These are phyloP conservation scores for Brassica hybrid DNA, from an alignment of 441 rosid species.

Conservation along the genomic window DNA sequence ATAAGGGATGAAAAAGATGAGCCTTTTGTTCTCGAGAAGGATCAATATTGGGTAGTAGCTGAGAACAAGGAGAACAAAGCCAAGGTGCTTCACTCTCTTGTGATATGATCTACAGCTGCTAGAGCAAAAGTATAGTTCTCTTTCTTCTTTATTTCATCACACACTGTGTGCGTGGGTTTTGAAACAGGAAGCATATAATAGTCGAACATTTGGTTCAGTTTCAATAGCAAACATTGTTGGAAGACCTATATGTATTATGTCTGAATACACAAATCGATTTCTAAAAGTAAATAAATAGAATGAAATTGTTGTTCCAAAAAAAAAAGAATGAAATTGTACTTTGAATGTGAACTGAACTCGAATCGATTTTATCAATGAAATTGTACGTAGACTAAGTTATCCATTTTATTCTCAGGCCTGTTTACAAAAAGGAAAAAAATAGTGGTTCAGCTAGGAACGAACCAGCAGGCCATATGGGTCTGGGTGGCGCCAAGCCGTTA, in stretches of 20 bases:
- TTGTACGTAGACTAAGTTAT: too few relatives aligned
- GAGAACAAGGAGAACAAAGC: conserved; percentile 77
- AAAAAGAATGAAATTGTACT: too few relatives aligned
- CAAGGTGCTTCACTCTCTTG: conserved; percentile 57
- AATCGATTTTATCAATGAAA: too few relatives aligned
- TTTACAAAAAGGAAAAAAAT: background rate
- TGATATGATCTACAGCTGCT: background rate
- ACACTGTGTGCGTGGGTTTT: background rate
- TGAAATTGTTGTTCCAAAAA: too few relatives aligned
- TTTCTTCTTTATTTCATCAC: background rate
- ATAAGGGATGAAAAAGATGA: conserved; percentile 67
- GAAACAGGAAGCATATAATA: conserved; percentile 73
- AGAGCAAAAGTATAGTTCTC: background rate
- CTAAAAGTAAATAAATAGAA: too few relatives aligned
- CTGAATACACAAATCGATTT: conserved; percentile 51
- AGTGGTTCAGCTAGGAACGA: conserved; percentile 23
- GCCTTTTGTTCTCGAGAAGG: conserved; percentile 78
- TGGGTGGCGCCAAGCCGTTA: conserved; percentile 25
- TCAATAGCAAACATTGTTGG: conserved; percentile 75
- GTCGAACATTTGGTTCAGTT: conserved; percentile 87
- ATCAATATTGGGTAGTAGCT: conserved; percentile 90
- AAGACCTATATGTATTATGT: conserved; percentile 69
- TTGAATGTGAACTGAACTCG: too few relatives aligned
- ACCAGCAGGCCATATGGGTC: conserved; percentile 24
- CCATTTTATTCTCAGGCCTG: too few relatives aligned